Base-by-base conservation (phyloP, 1,284 basidiomycete species). In the Ganoderma sp. region DNA sequence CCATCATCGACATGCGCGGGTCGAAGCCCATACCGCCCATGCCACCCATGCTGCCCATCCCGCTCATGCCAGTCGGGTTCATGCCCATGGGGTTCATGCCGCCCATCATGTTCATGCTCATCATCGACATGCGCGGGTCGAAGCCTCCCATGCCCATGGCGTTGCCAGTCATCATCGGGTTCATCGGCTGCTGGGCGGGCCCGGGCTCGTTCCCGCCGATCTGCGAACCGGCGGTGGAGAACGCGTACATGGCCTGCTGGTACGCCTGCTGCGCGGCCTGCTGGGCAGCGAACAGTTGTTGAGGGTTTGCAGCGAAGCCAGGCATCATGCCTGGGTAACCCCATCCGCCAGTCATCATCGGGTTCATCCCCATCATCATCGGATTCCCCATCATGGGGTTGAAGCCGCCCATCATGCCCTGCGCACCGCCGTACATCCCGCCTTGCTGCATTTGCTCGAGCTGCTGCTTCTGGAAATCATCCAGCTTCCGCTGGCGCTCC, bases 281-380 rank as follows among this genome's bases (percentile, higher is more conserved):
- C 75, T 96, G 95, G 19, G 95, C 94, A 8, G 94, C 94, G 79
- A 93, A 92, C 90, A 96, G 91, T 71, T 95, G 93, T 75, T 94
- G 93, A 50, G 93, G 92, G 73, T 91, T 89, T 60, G 58, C 37
- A n/a, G 75, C 80, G 74, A 84, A 88, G 25, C 84, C 85, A 12
- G 84, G 81, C 86, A 92, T 91, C 87, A 91, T 90, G 41, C 84
- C 84, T 37, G 86, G 84, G 74, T 83, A 90, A 48, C 87, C 85
- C 81, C 81, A 80, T 64, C 71, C 81, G 69, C 75, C 81, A 68
- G 76, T 78, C 73, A 79, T 79, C 78, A 81, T 81, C 32, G 88
- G 89, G 73, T 84, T 84, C 78, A 84, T 83, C 71, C 80, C 83
- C 83, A 84, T 84, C 81, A 85, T 84, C 82, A 85, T 85, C 45